Evolutionary conservation across 768 basidiomycete genomes (phyloP), one percentile per base, ranked within the genome.

Genomic region (Heimioporus sp.): DNA sequence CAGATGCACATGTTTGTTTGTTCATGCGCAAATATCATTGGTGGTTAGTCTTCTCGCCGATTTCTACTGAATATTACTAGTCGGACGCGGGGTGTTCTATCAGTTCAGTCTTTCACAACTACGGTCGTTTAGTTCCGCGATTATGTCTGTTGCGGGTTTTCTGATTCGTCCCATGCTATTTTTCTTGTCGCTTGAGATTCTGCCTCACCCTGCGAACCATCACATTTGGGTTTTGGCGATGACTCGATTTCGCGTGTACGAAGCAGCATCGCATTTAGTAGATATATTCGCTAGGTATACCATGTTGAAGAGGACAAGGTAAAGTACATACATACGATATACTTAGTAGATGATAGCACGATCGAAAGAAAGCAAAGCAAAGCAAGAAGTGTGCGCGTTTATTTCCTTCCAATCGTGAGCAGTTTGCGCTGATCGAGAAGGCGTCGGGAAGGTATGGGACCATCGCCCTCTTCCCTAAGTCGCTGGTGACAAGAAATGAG

Each of bases 101-200:
- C 52, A 54, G 40, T 57, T 24, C 58, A 58, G 44, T 67, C 67
- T 43, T 65, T 67, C 55, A 46, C 48, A 59, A 47, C 43, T 62
- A 71, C 67, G 42, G 56, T 71, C 69, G 48, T 69, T 69, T 67
- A 65, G 67, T 68, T 62, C 53, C 54, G 51, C 57, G 24, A 56
- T 63, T 51, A 43, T 64, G 58, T 59, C 38, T 60, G 44, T 49
- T 64, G 57, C 52, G 51, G 51, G 56, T 57, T 58, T 56, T 55
- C 48, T 40, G 30, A 48, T 32, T 53, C 46, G 35, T 44, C 44
- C 32, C 52, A 60, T 57, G 16, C 60, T 55, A 56, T 62, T 47
- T 50, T 49, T 56, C 57, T 55, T 59, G 39, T 57, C 47, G 19
- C 17, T 49, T 37, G 56, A 57, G 45, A 42, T 41, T 43, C 42